Evolutionary conservation across 2,329 filamentous ascomycete species (phyloP).

Genomic region (Alternaria burnsii): DNA sequence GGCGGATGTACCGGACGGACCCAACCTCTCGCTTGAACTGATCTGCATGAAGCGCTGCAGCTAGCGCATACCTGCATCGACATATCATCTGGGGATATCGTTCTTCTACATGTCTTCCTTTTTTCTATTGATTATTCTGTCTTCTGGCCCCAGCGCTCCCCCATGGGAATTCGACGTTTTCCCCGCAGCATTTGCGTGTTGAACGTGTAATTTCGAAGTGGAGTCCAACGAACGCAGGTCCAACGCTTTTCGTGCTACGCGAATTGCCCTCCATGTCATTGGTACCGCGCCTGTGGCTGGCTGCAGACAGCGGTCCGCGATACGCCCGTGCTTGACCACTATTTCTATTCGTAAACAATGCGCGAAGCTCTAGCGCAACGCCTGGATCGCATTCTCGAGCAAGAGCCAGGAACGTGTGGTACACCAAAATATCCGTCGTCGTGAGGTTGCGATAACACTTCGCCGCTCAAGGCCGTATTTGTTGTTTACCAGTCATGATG

Average conservation of each 20-base stretch:
- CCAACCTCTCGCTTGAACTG: constrained; percentile 42
- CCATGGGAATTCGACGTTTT: constrained; percentile 6
- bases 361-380: constrained; percentile 5
- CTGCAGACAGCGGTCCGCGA: constrained; percentile 20
- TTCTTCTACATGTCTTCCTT: neutral
- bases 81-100: neutral
- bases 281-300: constrained; percentile 19
- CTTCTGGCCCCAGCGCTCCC: neutral
- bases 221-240: constrained; percentile 14
- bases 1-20: constrained; percentile 29
- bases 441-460: neutral
- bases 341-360: neutral
- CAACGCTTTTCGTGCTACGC: constrained; percentile 14
- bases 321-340: constrained; percentile 13
- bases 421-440: neutral
- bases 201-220: constrained; percentile 6
- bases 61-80: constrained; percentile 34
- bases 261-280: constrained; percentile 7
- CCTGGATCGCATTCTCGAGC: constrained; percentile 5
- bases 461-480: neutral
- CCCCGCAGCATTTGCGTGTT: constrained; percentile 3
- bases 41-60: constrained; percentile 46
- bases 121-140: constrained; percentile 3
- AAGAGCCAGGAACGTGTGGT: neutral
- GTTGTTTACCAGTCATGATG: neutral